Percentiles rank a stretch among this genome's conserved stretches.
Conservation (phyloP, 1,284 basidiomycete species). For the Melampsora americana region DNA sequence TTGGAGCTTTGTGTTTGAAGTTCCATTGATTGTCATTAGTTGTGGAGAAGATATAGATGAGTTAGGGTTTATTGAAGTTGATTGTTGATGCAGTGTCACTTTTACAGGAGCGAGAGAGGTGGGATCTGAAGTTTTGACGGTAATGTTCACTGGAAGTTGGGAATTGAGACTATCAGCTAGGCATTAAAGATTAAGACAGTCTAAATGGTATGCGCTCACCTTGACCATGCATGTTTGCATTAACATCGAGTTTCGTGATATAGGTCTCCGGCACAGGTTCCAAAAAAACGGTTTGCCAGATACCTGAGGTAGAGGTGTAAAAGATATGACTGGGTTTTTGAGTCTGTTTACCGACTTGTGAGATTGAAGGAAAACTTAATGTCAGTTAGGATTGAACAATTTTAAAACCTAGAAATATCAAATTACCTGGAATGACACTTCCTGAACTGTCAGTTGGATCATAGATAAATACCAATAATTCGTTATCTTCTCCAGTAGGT, state of each 20-base stretch:
- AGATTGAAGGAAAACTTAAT: neutral
- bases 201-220: neutral
- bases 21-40: slow-evolving; percentile 14
- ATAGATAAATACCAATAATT: slow-evolving; percentile 45
- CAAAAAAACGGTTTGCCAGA: slow-evolving; percentile 44
- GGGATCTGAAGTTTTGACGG: slow-evolving; percentile 10
- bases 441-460: slow-evolving; percentile 38
- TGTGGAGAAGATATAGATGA: slow-evolving; percentile 7
- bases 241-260: slow-evolving; percentile 20
- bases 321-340: slow-evolving; percentile 23
- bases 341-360: slow-evolving; percentile 31
- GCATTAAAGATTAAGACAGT: neutral
- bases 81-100: slow-evolving; percentile 8
- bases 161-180: neutral
- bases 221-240: slow-evolving; percentile 15
- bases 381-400: neutral
- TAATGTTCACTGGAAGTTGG: slow-evolving; percentile 16
- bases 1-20: slow-evolving; percentile 29
- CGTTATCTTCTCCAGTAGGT: slow-evolving; percentile 30
- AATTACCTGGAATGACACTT: slow-evolving; percentile 26
- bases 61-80: neutral
- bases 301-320: slow-evolving; percentile 43
- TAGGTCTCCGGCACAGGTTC: slow-evolving; percentile 40
- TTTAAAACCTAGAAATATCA: slow-evolving; percentile 4
- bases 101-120: neutral